Evolutionary conservation across 192 early-diverging fungal genomes (phyloP), one percentile per base, ranked within the genome.

Genomic region (Backusella psychrophila): DNA sequence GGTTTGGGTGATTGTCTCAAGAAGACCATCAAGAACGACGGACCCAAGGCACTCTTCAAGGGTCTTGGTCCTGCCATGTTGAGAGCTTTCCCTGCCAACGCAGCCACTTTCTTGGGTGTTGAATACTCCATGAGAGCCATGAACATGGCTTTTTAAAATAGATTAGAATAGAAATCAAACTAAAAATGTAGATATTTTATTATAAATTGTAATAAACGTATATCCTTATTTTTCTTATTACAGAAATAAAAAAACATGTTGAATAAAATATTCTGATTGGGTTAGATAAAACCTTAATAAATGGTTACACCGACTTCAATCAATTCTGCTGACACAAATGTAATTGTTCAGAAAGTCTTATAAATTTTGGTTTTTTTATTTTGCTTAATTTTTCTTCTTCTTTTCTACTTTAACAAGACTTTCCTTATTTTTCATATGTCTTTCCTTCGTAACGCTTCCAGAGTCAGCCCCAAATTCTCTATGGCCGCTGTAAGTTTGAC

Each of bases 11-110:
- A 87, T 85, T 88, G 84, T 39, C 82, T 86, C 33, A 84, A 75
- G 66, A 84, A 93, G 71, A 91, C 91, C 56, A 75, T 95, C 23
- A 86, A 84, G 46, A 71, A 53, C 36, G 94, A 95, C 76, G 94
- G 95, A 46, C 89, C 92, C n/a, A 56, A 76, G 38, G 94, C 94
- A 19, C 81, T 96, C 42, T 95, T 96, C 88, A 94, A 94, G 86
- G 95, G 95, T 79, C 79, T 95, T 11, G 93, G 93, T 12, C 93
- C 95, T 26, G 93, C 94, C 21, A 89, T 95, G 85, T 80, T 96
- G 44, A 87, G 95, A 71, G 93, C 95, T 31, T 95, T 95, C 90
- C 94, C 94, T 21, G 91, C 94, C 42, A 91, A 90, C 53, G 93
- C 92, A 59, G 92, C 92, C 31, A 89, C 90, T 59, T 94, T 94